Evolutionary conservation across 2,329 filamentous ascomycete genomes (phyloP).

Genomic region (Fusarium sp.): DNA sequence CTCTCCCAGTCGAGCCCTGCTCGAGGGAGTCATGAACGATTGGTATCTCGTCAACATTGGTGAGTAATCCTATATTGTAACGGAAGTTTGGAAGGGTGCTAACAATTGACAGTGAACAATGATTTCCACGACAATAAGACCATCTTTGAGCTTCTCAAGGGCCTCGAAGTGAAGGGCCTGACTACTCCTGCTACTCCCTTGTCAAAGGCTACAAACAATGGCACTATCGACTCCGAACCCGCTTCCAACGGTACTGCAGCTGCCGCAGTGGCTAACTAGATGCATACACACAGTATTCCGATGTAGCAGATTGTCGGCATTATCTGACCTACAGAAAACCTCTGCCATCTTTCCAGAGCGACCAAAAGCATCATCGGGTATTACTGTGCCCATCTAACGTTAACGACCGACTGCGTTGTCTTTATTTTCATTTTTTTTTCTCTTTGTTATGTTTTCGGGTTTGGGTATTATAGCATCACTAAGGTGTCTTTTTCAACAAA

Average conservation of each 20-base stretch:
- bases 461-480: conserved; percentile 48
- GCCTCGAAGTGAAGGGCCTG: conserved; percentile 76
- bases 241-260: conserved; percentile 27
- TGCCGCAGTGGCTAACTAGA: conserved; percentile 34
- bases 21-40: conserved; percentile 85
- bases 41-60: conserved; percentile 98
- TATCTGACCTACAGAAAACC: conserved; percentile 18
- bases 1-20: conserved; percentile 82
- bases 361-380: conserved; percentile 31
- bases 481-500: conserved; percentile 60
- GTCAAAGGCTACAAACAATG: conserved; percentile 42
- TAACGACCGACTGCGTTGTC: conserved; percentile 21
- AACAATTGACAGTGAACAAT: conserved; percentile 80
- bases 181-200: conserved; percentile 57
- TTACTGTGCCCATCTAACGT: conserved; percentile 38
- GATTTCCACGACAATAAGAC: conserved; percentile 89
- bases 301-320: conserved; percentile 2
- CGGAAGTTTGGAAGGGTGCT: conserved; percentile 7
- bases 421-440: conserved; percentile 1
- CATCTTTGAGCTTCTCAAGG: conserved; percentile 89
- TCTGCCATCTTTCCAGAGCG: conserved; percentile 24
- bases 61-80: conserved; percentile 59
- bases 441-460: conserved; percentile 27
- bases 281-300: conserved; percentile 1
- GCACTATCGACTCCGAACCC: conserved; percentile 18